A percentile compares a stretch with the other conserved stretches of the same genome.
Conservation (phyloP, 2,329 filamentous ascomycete genomes). For the Talaromyces sp. region DNA sequence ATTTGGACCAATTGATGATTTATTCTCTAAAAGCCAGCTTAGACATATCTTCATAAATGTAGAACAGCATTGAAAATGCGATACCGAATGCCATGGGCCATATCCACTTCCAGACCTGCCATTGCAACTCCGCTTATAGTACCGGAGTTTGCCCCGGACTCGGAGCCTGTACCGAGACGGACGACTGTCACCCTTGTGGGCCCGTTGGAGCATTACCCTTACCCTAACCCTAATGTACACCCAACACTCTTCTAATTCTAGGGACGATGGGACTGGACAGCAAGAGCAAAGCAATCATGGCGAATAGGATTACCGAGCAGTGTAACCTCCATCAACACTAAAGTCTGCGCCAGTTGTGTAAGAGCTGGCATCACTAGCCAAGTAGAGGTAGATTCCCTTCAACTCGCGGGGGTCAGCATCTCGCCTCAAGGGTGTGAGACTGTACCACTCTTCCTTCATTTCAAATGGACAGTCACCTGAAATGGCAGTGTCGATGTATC, state of each 20-base stretch:
- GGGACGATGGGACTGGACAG: neutral
- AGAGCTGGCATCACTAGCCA: conserved; percentile 3
- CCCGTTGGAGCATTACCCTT: neutral
- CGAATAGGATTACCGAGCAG: conserved; percentile 35
- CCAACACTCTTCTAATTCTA: neutral
- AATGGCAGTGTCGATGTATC: conserved; percentile 38
- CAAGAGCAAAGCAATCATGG: neutral
- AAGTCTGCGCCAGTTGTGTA: neutral
- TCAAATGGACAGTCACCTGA: conserved; percentile 56
- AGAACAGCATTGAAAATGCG: neutral
- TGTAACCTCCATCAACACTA: conserved; percentile 63
- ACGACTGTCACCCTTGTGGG: conserved; percentile 1
- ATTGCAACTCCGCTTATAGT: neutral
- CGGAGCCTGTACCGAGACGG: neutral
- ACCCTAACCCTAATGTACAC: neutral
- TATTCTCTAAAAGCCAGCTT: neutral
- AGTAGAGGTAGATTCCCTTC: conserved; percentile 61
- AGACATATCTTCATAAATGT: neutral
- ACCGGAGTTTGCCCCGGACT: neutral
- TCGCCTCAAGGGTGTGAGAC: conserved; percentile 66
- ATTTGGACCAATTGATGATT: neutral
- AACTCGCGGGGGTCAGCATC: conserved; percentile 66
- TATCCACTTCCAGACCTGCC: neutral
- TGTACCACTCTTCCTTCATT: conserved; percentile 63
- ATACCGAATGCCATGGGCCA: neutral